phyloP scores from a whole-genome alignment of 2,329 filamentous ascomycete genomes.

The Colletotrichum filicis region DNA sequence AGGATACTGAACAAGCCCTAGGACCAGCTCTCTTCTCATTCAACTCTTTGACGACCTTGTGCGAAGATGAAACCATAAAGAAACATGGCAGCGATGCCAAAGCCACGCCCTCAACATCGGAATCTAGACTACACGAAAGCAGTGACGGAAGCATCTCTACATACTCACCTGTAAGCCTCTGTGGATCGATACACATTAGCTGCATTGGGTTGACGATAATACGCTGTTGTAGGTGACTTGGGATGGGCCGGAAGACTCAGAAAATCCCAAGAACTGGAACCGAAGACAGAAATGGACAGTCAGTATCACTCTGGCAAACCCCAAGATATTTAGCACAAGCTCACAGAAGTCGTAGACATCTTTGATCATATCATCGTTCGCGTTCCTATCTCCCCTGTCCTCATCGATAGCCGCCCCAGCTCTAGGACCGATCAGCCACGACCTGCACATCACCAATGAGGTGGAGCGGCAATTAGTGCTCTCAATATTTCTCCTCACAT shows the following conservation, averaged over 20 bases:
- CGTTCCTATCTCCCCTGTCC: constrained; percentile 62
- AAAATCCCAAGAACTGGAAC: constrained; percentile 52
- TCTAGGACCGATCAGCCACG: constrained; percentile 47
- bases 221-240: constrained; percentile 34
- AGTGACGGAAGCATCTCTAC: neutral
- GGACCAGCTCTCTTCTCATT: neutral
- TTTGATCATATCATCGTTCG: constrained; percentile 60
- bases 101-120: neutral
- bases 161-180: neutral
- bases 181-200: neutral
- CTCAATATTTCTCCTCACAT: constrained; percentile 60
- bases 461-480: constrained; percentile 55
- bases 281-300: constrained; percentile 55
- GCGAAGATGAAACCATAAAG: neutral
- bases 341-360: constrained; percentile 36
- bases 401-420: constrained; percentile 56
- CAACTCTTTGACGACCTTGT: neutral
- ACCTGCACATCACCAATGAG: constrained; percentile 51
- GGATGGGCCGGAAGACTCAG: constrained; percentile 51
- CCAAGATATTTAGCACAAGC: neutral
- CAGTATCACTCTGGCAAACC: neutral
- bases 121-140: neutral
- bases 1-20: neutral
- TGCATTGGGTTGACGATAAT: neutral
- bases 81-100: neutral